phyloP scores from a whole-genome alignment of 106 monocot genomes.

The Dioscorea zingiberensis region DNA sequence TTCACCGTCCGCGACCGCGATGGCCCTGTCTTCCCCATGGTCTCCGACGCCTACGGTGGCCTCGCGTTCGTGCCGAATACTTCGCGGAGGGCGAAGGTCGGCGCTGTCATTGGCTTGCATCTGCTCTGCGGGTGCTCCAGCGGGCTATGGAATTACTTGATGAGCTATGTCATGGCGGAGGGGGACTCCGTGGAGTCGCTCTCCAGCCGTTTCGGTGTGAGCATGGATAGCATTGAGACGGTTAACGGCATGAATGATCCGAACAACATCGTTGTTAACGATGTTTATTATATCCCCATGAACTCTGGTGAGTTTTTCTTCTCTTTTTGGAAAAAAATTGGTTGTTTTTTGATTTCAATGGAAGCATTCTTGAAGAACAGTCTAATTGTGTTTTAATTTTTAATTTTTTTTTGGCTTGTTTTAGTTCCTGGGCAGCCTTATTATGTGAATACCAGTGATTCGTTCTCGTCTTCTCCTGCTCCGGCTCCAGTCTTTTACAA shows the following conservation, averaged over 20 bases:
- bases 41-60: slow-evolving; percentile 30
- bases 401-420: neutral
- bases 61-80: slow-evolving; percentile 46
- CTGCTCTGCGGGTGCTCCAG: slow-evolving; percentile 86
- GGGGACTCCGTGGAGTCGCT: slow-evolving; percentile 78
- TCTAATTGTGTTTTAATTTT: neutral
- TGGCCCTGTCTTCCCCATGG: slow-evolving; percentile 9
- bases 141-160: slow-evolving; percentile 87
- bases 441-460: slow-evolving; percentile 4
- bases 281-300: slow-evolving; percentile 81
- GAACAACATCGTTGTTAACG: slow-evolving; percentile 27
- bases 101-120: slow-evolving; percentile 59
- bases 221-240: slow-evolving; percentile 90
- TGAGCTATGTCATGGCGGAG: slow-evolving; percentile 63
- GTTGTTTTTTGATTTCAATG: neutral
- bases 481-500: slow-evolving; percentile 18
- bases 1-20: slow-evolving; percentile 37
- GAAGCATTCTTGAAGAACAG: neutral
- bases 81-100: slow-evolving; percentile 18
- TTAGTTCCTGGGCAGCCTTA: slow-evolving; percentile 83
- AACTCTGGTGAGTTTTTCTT: slow-evolving; percentile 51
- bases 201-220: slow-evolving; percentile 81
- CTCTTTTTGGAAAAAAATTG: neutral
- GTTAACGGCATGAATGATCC: slow-evolving; percentile 69
- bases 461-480: slow-evolving; percentile 52